phyloP scores from a whole-genome alignment of 2,329 filamentous ascomycete species.

The Stagonosporopsis chrysanthemi region DNA sequence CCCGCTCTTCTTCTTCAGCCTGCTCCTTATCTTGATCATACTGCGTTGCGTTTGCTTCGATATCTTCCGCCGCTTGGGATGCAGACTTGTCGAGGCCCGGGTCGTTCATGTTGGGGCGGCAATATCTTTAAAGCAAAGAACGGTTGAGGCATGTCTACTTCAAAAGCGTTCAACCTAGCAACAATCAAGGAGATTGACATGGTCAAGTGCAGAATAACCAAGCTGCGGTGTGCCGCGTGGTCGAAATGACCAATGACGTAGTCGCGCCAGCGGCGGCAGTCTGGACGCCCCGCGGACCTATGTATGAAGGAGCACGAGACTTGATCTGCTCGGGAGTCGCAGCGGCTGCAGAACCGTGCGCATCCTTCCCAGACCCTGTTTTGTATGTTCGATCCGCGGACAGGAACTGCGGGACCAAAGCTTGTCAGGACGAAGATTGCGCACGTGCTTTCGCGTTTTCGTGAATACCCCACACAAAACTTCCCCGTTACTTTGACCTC shows the following conservation, averaged over 20 bases:
- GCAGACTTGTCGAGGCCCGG: constrained; percentile 62
- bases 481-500: background rate
- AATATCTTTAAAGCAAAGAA: background rate
- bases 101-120: constrained; percentile 51
- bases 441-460: constrained; percentile 19
- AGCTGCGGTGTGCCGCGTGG: constrained; percentile 10
- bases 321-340: background rate
- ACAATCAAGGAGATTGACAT: background rate
- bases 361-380: background rate
- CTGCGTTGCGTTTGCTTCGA: constrained; percentile 47
- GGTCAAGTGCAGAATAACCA: constrained; percentile 16
- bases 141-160: constrained; percentile 2
- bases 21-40: constrained; percentile 44
- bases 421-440: constrained; percentile 1
- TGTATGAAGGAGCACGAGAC: background rate
- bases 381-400: background rate
- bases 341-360: background rate
- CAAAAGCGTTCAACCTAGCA: background rate
- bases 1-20: constrained; percentile 50
- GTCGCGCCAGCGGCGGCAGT: constrained; percentile 16
- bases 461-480: constrained; percentile 10
- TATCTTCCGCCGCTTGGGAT: constrained; percentile 54
- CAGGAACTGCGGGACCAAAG: constrained; percentile 7
- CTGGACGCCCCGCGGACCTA: background rate
- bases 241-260: constrained; percentile 20